phyloP scores from a whole-genome alignment of 1,284 basidiomycete species.

The Ustilago sp. region DNA sequence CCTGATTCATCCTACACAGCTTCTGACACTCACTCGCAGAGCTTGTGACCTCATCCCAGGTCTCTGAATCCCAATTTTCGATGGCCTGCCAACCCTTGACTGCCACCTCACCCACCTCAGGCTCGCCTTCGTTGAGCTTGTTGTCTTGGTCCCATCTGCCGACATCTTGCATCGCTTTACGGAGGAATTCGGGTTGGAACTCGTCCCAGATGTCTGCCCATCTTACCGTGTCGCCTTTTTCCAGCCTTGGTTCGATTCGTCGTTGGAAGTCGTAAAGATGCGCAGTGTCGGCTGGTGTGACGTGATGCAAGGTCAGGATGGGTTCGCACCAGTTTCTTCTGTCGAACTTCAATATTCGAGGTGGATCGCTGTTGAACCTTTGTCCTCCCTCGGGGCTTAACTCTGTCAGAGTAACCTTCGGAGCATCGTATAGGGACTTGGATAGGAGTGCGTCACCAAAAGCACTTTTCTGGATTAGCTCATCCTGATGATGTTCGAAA shows the following conservation, averaged over 20 bases:
- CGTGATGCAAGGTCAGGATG: slow-evolving; percentile 50
- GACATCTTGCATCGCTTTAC: slow-evolving; percentile 7
- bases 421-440: slow-evolving; percentile 41
- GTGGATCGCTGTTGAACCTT: slow-evolving; percentile 40
- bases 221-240: slow-evolving; percentile 2
- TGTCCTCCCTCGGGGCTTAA: slow-evolving; percentile 21
- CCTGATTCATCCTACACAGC: slow-evolving; percentile 2
- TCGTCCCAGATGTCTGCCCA: slow-evolving; percentile 47
- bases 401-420: slow-evolving; percentile 8
- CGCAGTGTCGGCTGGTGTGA: slow-evolving; percentile 31
- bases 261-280: slow-evolving; percentile 41
- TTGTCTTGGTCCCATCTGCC: background rate
- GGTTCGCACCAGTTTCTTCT: slow-evolving; percentile 34
- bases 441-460: slow-evolving; percentile 53
- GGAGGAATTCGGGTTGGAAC: slow-evolving; percentile 28
- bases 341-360: slow-evolving; percentile 26
- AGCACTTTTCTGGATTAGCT: slow-evolving; percentile 20
- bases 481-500: slow-evolving; percentile 36
- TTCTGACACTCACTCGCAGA: slow-evolving; percentile 17
- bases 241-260: slow-evolving; percentile 23
- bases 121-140: background rate
- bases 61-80: slow-evolving; percentile 38
- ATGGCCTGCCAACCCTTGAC: slow-evolving; percentile 36
- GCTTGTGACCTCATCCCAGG: slow-evolving; percentile 3
- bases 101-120: slow-evolving; percentile 20